phyloP scores from a whole-genome alignment of 31 red algal genomes.

The Asparagopsis taxiformis region DNA sequence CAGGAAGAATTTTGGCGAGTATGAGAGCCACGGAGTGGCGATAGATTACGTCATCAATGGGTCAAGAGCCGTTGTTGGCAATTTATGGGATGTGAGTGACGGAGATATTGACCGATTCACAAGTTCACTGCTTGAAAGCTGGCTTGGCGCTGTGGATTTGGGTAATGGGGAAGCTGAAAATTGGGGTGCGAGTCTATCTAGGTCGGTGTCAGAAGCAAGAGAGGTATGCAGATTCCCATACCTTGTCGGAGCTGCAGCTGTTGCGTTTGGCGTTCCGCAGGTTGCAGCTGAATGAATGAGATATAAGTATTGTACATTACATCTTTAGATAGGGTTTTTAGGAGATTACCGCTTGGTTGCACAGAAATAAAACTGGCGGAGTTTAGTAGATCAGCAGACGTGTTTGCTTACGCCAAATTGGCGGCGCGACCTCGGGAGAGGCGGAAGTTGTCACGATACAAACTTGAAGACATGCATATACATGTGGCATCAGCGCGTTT shows the following conservation, averaged over 20 bases:
- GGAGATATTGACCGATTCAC: slow-evolving; percentile 93
- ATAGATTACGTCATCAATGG: slow-evolving; percentile 67
- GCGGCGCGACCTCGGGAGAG: too few species aligned
- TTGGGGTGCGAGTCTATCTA: slow-evolving; percentile 24
- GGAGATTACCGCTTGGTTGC: too few species aligned
- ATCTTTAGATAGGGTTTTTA: too few species aligned
- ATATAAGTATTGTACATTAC: too few species aligned
- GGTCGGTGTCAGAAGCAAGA: slow-evolving; percentile 50
- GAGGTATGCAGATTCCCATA: slow-evolving; percentile 60
- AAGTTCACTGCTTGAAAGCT: slow-evolving; percentile 39
- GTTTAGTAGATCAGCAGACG: too few species aligned
- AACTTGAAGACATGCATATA: too few species aligned
- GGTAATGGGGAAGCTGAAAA: not conserved
- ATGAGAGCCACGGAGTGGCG: slow-evolving; percentile 58
- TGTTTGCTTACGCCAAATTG: too few species aligned
- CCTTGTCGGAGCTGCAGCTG: slow-evolving; percentile 79
- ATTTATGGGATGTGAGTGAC: slow-evolving; percentile 95
- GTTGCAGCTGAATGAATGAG: too few species aligned
- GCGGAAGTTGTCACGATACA: too few species aligned
- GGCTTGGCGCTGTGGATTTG: slow-evolving; percentile 28
- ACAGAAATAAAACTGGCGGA: too few species aligned
- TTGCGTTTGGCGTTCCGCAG: slow-evolving; percentile 84
- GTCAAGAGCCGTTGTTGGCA: slow-evolving; percentile 82
- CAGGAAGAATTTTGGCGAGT: slow-evolving; percentile 20
- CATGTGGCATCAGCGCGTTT: too few species aligned